Evolutionary conservation across 805 yeast genomes (phyloP), one percentile per base, ranked within the genome.

Genomic region (Peterozyma xylosa): DNA sequence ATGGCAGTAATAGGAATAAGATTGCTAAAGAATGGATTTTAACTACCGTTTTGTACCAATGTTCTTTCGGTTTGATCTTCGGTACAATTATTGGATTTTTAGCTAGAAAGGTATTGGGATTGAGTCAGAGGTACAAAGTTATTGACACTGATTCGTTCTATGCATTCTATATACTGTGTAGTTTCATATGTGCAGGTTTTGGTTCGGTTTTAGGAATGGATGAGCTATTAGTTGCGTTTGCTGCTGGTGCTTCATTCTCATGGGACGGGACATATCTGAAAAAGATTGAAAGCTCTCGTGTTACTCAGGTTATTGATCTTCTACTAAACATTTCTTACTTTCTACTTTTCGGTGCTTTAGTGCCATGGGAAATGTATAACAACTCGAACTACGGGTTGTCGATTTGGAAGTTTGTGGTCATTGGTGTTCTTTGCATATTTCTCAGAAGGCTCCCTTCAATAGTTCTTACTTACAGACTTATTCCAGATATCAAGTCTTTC

Each of bases 201-300:
- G 96, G 96, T 6, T 77, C 96, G 9, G 79, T 87, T 58, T 67
- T 87, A 37, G 96, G 96, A 18, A 87, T 82, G 11, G 96, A 89
- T 60, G 97, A 89, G 62, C 72, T 89, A 54, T 71, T 89, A 48
- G 95, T 86, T 2, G 81, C 96, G 3, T 90, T 90, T 64, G 82
- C 95, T 2, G 96, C 96, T 0, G 97, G 97, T 18, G 81, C 96
- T 3, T 86, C 96, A 2, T 90, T 89, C 60, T 78, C 95, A 1
- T 89, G 96, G 96, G 90, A 86, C 59, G 96, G 96, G 11, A 78
- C 89, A 80, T 87, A 87, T 63, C 80, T 95, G 13, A 71, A 68
- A 45, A 81, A 80, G 53, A 88, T 95, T 0, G 91, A 86, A 54
- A 95, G 86, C 53, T 74, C 89, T 11, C 89, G 86, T 55, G 87